Conservation (phyloP, 2,329 filamentous ascomycete genomes). For the Madurella mycetomatis region DNA sequence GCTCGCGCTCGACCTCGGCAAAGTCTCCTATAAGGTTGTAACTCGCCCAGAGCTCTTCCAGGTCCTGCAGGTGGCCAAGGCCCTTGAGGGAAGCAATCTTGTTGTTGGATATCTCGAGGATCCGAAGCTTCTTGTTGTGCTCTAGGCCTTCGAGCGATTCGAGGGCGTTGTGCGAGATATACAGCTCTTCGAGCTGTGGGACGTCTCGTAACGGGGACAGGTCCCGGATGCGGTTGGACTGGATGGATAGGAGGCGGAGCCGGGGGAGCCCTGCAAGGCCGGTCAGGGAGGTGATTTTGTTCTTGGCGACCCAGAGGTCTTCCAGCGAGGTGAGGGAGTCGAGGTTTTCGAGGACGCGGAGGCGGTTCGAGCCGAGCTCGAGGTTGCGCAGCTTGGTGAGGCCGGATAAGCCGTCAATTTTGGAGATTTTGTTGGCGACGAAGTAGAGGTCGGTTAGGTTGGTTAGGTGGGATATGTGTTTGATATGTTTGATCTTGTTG, state of each 20-base stretch:
- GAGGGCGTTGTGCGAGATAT: constrained; percentile 92
- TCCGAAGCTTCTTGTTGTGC: constrained; percentile 60
- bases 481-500: constrained; percentile 99
- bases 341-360: constrained; percentile 82
- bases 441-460: constrained; percentile 83
- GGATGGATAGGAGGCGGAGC: constrained; percentile 84
- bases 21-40: constrained; percentile 81
- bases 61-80: constrained; percentile 59
- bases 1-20: constrained; percentile 69
- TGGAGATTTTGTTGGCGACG: constrained; percentile 88
- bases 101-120: constrained; percentile 89
- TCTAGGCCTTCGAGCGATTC: constrained; percentile 71
- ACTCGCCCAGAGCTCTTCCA: constrained; percentile 93
- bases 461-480: constrained; percentile 72
- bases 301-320: constrained; percentile 92
- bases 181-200: constrained; percentile 80
- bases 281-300: constrained; percentile 83
- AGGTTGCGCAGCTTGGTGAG: constrained; percentile 73
- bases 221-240: constrained; percentile 84
- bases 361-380: constrained; percentile 88
- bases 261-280: constrained; percentile 71
- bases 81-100: constrained; percentile 70
- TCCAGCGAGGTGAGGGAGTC: constrained; percentile 73
- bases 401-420: constrained; percentile 77
- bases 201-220: constrained; percentile 72